Base-by-base conservation (phyloP, 331 rosid genomes). In the Stylosanthes scabra region DNA sequence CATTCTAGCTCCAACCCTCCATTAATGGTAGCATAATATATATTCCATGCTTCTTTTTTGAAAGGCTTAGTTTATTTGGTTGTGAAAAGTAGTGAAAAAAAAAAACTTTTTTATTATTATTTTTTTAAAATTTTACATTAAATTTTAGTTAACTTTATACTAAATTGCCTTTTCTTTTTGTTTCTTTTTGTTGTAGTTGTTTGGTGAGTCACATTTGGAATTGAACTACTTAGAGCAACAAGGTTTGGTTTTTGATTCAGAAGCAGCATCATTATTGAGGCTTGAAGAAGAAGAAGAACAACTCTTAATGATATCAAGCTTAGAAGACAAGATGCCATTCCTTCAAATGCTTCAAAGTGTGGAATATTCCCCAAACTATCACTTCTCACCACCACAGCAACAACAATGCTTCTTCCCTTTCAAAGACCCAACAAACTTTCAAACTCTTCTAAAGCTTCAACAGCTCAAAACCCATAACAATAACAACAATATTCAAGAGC, bases 331-430 rank as follows among this genome's bases (percentile, higher is more conserved):
- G 77, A 87, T 94, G 83, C 97, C 99, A 47, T 91, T 94, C 54
- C 93, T 94, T 14, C 91, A 89, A 61, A 94, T 91, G 97, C 85
- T 91, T 42, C 98, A 91, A 49, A 85, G 79, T 81, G 88, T 89
- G 45, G 95, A 90, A 57, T 49, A 49, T 49, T 47, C 89, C 28
- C 85, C 86, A 9, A n/a, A n/a, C n/a, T n/a, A n/a, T n/a, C n/a
- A n/a, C n/a, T n/a, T n/a, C n/a, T n/a, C n/a, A n/a, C n/a, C n/a
- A n/a, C n/a, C n/a, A n/a, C n/a, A n/a, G n/a, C 79, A 81, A 11
- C 49, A 44, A 44, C 52, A 47, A 7, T 49, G 16, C 55, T 70
- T 86, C 65, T 80, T 83, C 57, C 81, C 91, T 63, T 11, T 75
- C 42, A 93, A 84, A 80, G 97, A 94, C 41, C 85, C 95, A 42